Evolutionary conservation across 495 filamentous ascomycete genomes (phyloP).

Genomic region (Hyaloscypha hepaticicola): DNA sequence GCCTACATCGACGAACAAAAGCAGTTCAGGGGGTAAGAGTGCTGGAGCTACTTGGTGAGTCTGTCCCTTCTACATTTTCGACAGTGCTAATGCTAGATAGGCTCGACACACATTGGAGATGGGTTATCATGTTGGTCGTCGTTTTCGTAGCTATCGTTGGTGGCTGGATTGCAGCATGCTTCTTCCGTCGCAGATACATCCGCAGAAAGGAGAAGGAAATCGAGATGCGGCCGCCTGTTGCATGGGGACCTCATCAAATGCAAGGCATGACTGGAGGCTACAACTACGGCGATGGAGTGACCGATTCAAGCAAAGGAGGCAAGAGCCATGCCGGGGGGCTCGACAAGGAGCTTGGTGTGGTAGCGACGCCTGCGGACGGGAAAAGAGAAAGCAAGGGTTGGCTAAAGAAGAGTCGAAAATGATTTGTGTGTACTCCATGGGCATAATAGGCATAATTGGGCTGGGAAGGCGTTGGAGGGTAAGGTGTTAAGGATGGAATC

Average conservation of each 20-base stretch:
- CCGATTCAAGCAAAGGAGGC: background rate
- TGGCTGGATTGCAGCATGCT: slow-evolving; percentile 53
- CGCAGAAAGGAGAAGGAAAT: slow-evolving; percentile 50
- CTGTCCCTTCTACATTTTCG: background rate
- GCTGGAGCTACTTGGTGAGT: slow-evolving; percentile 14
- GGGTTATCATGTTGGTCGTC: slow-evolving; percentile 56
- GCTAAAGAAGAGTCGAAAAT: slow-evolving; percentile 8
- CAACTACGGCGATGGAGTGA: slow-evolving; percentile 21
- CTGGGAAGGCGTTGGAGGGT: background rate
- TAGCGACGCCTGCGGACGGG: slow-evolving; percentile 9
- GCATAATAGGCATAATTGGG: background rate
- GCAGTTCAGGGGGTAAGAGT: background rate
- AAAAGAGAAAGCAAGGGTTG: slow-evolving; percentile 21
- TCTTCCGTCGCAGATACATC: slow-evolving; percentile 52
- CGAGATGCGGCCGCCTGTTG: slow-evolving; percentile 41
- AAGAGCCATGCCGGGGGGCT: background rate
- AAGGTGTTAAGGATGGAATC: background rate
- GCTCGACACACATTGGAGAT: slow-evolving; percentile 51
- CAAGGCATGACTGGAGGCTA: slow-evolving; percentile 23
- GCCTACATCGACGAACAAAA: slow-evolving; percentile 9
- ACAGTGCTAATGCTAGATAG: slow-evolving; percentile 30
- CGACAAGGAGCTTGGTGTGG: slow-evolving; percentile 9
- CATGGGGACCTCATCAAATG: slow-evolving; percentile 29
- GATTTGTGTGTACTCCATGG: background rate
- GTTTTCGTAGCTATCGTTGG: slow-evolving; percentile 49